phyloP scores from a whole-genome alignment of 108 stramenopile genomes.

The Chaetoceros tenuissimus region DNA sequence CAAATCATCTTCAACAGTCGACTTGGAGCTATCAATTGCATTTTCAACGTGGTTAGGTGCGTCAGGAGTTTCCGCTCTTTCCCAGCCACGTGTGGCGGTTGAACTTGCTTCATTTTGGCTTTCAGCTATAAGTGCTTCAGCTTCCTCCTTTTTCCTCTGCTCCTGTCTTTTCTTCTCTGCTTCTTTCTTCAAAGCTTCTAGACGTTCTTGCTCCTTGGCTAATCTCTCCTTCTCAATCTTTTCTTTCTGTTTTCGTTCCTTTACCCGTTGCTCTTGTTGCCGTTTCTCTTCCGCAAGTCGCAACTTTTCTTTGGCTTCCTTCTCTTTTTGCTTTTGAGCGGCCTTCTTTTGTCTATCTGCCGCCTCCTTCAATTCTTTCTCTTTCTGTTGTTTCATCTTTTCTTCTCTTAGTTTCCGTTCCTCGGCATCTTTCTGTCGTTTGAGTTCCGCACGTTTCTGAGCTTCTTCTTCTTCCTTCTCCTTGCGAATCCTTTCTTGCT shows the following conservation, averaged over 20 bases:
- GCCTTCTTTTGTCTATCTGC: conserved; percentile 10
- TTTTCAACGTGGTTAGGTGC: conserved; percentile 1
- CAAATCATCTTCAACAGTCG: conserved; percentile 31
- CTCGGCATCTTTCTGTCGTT: conserved; percentile 36
- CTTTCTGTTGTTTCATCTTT: conserved; percentile 2
- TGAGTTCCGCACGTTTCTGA: conserved; percentile 34
- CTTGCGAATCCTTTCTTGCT: conserved; percentile 53
- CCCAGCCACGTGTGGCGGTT: conserved; percentile 9
- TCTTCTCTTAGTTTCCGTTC: conserved; percentile 8
- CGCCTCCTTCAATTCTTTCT: conserved; percentile 12
- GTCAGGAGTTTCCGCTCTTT: conserved; percentile 2
- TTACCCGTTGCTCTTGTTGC: conserved; percentile 15
- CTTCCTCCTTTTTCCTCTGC: not conserved
- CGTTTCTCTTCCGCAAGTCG: conserved; percentile 20
- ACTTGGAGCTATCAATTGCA: not conserved
- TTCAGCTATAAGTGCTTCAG: too few relatives aligned
- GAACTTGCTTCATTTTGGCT: conserved; percentile 11
- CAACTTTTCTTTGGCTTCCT: conserved; percentile 11
- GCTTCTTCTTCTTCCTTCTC: conserved; percentile 44
- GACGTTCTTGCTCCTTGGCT: conserved; percentile 1
- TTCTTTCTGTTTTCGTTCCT: conserved; percentile 13
- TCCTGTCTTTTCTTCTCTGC: not conserved
- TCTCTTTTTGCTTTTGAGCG: conserved; percentile 7
- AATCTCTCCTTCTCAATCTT: too few relatives aligned
- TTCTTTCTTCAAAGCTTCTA: too few relatives aligned